Percentiles rank a stretch among this genome's conserved stretches.
phyloP scores from a whole-genome alignment of 305 asterid species.

The Salvia sclarea region DNA sequence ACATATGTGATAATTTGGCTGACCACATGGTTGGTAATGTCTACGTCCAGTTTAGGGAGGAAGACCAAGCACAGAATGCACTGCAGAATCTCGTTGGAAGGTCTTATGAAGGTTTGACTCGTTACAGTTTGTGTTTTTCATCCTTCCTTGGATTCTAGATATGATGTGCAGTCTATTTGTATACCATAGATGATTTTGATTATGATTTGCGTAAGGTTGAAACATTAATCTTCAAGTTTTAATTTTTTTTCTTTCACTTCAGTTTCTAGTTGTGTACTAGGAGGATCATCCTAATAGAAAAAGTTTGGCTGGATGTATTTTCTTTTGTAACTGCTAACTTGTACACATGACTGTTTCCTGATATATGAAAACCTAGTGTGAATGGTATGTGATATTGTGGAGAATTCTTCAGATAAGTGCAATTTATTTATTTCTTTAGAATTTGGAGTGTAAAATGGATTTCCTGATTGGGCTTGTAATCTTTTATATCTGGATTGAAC shows the following conservation, averaged over 20 bases:
- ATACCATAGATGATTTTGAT: not conserved
- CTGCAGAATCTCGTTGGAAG: slow-evolving; percentile 79
- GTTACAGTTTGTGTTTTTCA: not conserved
- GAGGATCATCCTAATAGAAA: not conserved
- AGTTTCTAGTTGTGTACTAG: not conserved
- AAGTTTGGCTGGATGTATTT: not conserved
- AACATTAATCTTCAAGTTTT: not conserved
- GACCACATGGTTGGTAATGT: slow-evolving; percentile 99
- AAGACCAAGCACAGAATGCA: slow-evolving; percentile 88
- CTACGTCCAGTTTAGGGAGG: slow-evolving; percentile 91
- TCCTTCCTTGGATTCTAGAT: not conserved
- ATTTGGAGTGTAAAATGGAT: not conserved
- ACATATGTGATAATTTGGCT: slow-evolving; percentile 91
- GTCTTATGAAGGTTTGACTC: slow-evolving; percentile 67
- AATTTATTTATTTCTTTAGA: not conserved
- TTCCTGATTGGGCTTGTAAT: not conserved
- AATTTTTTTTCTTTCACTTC: not conserved
- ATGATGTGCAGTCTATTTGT: not conserved
- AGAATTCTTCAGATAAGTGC: not conserved
- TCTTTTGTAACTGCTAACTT: not conserved
- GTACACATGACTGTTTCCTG: not conserved
- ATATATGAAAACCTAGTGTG: not conserved
- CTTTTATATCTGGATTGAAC: not conserved
- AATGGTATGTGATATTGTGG: not conserved
- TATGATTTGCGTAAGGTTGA: slow-evolving; percentile 8